These are phyloP conservation scores for Rhizopus delemar DNA, from an alignment of 371 early-diverging fungal species.

Conservation along the genomic window DNA sequence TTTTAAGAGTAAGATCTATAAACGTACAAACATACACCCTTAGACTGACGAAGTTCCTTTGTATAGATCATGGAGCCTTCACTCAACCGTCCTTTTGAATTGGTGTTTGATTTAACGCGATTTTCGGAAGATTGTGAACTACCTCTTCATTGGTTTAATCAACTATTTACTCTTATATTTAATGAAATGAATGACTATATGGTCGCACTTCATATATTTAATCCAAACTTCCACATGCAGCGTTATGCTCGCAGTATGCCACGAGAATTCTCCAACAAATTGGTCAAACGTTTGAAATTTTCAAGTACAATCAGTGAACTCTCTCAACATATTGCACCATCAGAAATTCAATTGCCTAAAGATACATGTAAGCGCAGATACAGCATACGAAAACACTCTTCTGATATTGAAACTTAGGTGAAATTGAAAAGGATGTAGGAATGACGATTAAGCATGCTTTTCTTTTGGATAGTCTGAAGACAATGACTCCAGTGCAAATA, in stretches of 20 bases:
- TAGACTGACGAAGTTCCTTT: conserved; percentile 42
- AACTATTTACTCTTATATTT: conserved; percentile 71
- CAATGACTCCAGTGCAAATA: conserved; percentile 71
- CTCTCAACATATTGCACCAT: conserved; percentile 59
- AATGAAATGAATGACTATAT: conserved; percentile 51
- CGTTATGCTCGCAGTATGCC: conserved; percentile 47
- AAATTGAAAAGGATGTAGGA: conserved; percentile 64
- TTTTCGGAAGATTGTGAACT: conserved; percentile 75
- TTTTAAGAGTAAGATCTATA: conserved; percentile 55
- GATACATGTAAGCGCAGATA: conserved; percentile 49
- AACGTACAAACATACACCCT: conserved; percentile 35
- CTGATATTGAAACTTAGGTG: conserved; percentile 35
- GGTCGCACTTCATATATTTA: conserved; percentile 55
- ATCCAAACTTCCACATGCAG: conserved; percentile 62
- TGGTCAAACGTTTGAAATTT: conserved; percentile 63
- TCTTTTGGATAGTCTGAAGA: conserved; percentile 52
- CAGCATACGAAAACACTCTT: not conserved
- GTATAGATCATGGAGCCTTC: conserved; percentile 54
- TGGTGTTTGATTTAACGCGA: conserved; percentile 78
- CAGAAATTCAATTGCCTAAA: conserved; percentile 75
- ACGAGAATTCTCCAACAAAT: conserved; percentile 48
- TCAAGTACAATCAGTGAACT: conserved; percentile 59
- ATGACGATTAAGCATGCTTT: conserved; percentile 58
- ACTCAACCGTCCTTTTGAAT: conserved; percentile 65
- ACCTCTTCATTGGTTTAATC: conserved; percentile 67